A percentile compares a stretch with the other conserved stretches of the same genome.
These are phyloP conservation scores for Acanthamoeba sp. DNA, from an alignment of 208 protist species.

Conservation along the genomic window DNA sequence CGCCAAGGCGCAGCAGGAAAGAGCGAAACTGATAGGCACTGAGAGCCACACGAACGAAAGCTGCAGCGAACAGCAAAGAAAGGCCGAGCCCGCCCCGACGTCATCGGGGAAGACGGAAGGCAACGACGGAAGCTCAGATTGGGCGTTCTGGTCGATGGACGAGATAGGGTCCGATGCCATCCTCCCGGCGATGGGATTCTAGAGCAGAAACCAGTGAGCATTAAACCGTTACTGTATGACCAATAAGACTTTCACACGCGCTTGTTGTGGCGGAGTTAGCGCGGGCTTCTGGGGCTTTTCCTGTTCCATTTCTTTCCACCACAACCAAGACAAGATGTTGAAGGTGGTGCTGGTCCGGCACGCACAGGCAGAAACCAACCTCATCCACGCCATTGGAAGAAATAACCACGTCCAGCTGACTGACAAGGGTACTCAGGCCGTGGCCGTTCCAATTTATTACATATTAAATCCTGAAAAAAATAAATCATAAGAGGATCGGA, in stretches of 20 bases:
- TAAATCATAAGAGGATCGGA: background rate
- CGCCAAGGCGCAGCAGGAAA: background rate
- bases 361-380: conserved; percentile 33
- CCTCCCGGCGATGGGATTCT: background rate
- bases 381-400: background rate
- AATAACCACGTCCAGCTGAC: conserved; percentile 27
- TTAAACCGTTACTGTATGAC: too few relatives aligned
- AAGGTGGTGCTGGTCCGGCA: conserved; percentile 33
- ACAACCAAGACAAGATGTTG: background rate
- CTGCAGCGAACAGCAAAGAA: background rate
- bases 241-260: too few relatives aligned
- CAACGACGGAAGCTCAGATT: background rate
- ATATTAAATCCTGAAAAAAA: background rate
- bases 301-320: background rate
- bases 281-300: too few relatives aligned
- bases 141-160: background rate
- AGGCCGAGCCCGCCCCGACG: background rate
- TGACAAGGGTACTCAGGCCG: background rate
- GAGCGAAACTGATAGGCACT: background rate
- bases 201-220: too few relatives aligned
- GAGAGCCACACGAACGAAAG: background rate
- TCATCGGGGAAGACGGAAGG: background rate
- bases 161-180: background rate
- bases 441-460: background rate
- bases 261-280: too few relatives aligned